phyloP scores from a whole-genome alignment of 768 basidiomycete species.

The Phlegmacium glaucopus region DNA sequence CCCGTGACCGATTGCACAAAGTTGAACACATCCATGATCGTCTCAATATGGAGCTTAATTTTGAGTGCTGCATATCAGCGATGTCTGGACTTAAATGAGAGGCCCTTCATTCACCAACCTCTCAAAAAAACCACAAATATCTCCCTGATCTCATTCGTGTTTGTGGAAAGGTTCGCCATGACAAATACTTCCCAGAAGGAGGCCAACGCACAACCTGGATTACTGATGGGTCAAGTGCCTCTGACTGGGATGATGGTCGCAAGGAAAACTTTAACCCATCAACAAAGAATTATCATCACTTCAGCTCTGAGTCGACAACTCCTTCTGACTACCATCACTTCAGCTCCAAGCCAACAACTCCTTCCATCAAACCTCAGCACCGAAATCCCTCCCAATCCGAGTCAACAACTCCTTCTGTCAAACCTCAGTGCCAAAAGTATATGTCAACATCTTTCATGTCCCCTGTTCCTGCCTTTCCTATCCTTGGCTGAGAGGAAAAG shows the following conservation, averaged over 20 bases:
- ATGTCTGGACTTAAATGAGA: neutral
- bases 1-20: slow-evolving; percentile 9
- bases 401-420: no score
- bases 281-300: neutral
- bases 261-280: slow-evolving; percentile 9
- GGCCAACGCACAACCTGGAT: slow-evolving; percentile 8
- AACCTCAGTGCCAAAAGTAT: no score
- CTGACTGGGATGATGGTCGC: slow-evolving; percentile 6
- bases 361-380: neutral
- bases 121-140: slow-evolving; percentile 1
- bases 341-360: neutral
- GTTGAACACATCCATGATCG: slow-evolving; percentile 13
- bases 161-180: slow-evolving; percentile 9
- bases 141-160: slow-evolving; percentile 7
- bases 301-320: neutral
- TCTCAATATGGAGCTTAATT: slow-evolving; percentile 12
- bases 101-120: neutral
- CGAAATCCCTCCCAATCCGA: no score
- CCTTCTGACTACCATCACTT: neutral
- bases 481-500: no score
- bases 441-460: no score
- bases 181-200: slow-evolving; percentile 10
- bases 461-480: no score
- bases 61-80: slow-evolving; percentile 4
- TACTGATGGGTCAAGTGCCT: slow-evolving; percentile 13